These are phyloP conservation scores for Danielia reshetovae DNA, from an alignment of 805 yeast genomes.

Conservation along the genomic window DNA sequence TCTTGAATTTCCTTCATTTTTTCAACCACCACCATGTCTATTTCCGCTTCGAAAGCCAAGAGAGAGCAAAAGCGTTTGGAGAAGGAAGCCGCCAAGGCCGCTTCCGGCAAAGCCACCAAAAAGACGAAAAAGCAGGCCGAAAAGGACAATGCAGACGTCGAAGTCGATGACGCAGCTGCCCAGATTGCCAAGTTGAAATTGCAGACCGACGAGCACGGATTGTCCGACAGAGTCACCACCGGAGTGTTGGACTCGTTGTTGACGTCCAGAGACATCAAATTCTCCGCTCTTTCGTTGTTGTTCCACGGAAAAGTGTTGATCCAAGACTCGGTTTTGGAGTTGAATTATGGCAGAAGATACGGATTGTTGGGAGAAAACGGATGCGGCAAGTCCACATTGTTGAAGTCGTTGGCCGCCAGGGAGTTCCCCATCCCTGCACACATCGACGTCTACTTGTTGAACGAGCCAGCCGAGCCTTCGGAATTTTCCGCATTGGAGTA, in stretches of 20 bases:
- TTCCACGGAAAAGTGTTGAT: slow-evolving; percentile 97
- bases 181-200: slow-evolving; percentile 82
- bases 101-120: slow-evolving; percentile 71
- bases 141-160: slow-evolving; percentile 49
- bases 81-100: slow-evolving; percentile 43
- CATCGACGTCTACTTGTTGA: slow-evolving; percentile 87
- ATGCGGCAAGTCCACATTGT: slow-evolving; percentile 95
- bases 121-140: slow-evolving; percentile 56
- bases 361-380: slow-evolving; percentile 98
- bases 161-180: slow-evolving; percentile 60
- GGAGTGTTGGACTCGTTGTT: slow-evolving; percentile 89
- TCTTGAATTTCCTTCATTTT: slow-evolving; percentile 2
- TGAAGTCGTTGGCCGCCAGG: slow-evolving; percentile 90
- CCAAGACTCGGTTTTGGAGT: slow-evolving; percentile 87
- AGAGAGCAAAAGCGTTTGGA: slow-evolving; percentile 93
- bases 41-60: slow-evolving; percentile 94
- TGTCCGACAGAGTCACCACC: slow-evolving; percentile 95
- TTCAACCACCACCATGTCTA: slow-evolving; percentile 34
- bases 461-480: slow-evolving; percentile 96
- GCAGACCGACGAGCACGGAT: slow-evolving; percentile 90
- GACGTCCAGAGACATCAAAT: slow-evolving; percentile 91
- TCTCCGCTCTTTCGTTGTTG: slow-evolving; percentile 82
- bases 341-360: slow-evolving; percentile 96
- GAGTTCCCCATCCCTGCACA: slow-evolving; percentile 93
- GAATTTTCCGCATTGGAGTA: slow-evolving; percentile 91